phyloP scores from a whole-genome alignment of 2,329 filamentous ascomycete species.

The Macrophomina pseudophaseolina region DNA sequence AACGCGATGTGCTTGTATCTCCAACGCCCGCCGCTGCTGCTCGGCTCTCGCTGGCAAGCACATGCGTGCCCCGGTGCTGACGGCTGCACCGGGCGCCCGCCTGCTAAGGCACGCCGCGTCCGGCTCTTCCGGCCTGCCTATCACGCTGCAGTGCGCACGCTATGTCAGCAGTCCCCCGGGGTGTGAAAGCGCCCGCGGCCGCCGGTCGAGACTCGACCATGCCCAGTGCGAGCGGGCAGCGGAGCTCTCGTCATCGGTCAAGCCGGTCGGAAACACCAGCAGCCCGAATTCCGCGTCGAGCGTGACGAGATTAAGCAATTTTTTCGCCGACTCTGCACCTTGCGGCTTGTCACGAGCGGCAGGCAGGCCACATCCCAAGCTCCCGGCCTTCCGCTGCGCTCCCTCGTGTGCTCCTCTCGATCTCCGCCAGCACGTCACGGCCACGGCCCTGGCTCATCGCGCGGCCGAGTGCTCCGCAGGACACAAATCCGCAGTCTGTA shows the following conservation, averaged over 20 bases:
- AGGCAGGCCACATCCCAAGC: too few species aligned
- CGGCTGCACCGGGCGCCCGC: neutral
- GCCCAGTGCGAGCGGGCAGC: neutral
- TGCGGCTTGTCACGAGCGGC: too few species aligned
- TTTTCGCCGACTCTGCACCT: neutral
- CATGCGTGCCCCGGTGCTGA: neutral
- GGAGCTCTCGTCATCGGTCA: neutral
- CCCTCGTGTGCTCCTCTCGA: too few species aligned
- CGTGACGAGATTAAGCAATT: neutral
- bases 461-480: too few species aligned
- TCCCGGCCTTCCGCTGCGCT: too few species aligned
- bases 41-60: neutral
- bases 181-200: neutral
- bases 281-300: neutral
- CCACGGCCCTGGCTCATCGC: too few species aligned
- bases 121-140: conserved; percentile 10
- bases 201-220: conserved; percentile 2
- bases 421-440: too few species aligned
- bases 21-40: neutral
- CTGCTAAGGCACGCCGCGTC: conserved; percentile 5
- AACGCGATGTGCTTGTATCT: neutral
- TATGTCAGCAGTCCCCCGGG: neutral
- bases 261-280: conserved; percentile 3
- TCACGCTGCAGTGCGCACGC: neutral
- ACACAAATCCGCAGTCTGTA: too few species aligned